Conservation (phyloP, 495 filamentous ascomycete genomes). For the Trichocladium antarcticum region DNA sequence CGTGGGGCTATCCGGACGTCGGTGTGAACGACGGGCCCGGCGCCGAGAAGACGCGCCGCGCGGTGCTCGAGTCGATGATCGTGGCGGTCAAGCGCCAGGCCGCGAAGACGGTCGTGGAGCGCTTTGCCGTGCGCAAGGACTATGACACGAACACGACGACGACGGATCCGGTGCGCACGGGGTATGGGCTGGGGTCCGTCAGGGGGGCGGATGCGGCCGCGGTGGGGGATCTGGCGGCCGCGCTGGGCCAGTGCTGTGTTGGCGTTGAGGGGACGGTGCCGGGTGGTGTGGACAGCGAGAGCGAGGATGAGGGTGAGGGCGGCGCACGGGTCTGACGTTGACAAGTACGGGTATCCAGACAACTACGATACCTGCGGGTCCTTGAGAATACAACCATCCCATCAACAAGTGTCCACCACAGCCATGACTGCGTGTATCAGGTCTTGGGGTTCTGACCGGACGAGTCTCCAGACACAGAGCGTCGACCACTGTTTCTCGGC, state of each 20-base stretch:
- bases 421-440: too few relatives aligned
- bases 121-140: neutral
- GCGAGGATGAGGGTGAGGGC: neutral
- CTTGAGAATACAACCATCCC: too few relatives aligned
- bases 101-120: neutral
- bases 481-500: too few relatives aligned
- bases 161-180: neutral
- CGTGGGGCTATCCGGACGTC: conserved; percentile 18
- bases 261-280: neutral
- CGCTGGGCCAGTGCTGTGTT: neutral
- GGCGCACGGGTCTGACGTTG: too few relatives aligned
- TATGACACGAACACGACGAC: neutral
- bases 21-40: neutral
- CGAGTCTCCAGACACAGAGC: too few relatives aligned
- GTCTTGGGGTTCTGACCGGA: too few relatives aligned
- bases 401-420: too few relatives aligned
- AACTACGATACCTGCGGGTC: too few relatives aligned
- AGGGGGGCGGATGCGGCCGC: neutral
- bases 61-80: neutral
- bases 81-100: neutral
- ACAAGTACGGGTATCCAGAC: too few relatives aligned
- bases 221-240: neutral
- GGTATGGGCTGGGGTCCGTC: neutral
- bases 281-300: neutral
- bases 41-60: neutral